These are phyloP conservation scores for Galerina marginata DNA, from an alignment of 768 basidiomycete genomes.

Conservation along the genomic window DNA sequence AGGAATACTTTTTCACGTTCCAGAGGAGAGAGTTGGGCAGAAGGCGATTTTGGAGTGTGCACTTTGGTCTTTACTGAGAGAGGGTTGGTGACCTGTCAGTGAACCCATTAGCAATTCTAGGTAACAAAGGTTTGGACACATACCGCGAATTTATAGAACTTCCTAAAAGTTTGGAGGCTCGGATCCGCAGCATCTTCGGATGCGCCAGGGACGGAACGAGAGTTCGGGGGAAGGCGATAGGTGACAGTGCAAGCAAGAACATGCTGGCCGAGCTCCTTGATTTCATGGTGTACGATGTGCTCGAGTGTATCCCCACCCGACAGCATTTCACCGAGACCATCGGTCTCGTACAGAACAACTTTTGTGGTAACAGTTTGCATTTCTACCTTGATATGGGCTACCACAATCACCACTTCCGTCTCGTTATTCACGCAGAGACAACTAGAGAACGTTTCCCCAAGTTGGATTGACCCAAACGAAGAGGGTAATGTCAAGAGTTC, in stretches of 20 bases:
- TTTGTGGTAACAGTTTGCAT: conserved; percentile 84
- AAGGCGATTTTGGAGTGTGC: conserved; percentile 74
- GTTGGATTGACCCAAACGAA: conserved; percentile 84
- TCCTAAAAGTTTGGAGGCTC: conserved; percentile 72
- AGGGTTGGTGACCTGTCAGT: conserved; percentile 84
- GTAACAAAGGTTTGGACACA: conserved; percentile 32
- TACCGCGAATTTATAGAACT: conserved; percentile 92
- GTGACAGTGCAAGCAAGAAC: conserved; percentile 85
- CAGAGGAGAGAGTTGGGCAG: conserved; percentile 62
- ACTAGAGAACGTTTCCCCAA: conserved; percentile 88
- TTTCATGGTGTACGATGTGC: conserved; percentile 79
- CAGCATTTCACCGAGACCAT: conserved; percentile 56
- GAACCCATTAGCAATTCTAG: background rate
- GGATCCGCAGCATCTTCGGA: conserved; percentile 59
- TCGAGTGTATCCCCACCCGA: conserved; percentile 66
- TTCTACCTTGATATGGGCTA: conserved; percentile 73
- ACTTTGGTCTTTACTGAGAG: conserved; percentile 96
- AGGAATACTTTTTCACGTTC: conserved; percentile 88
- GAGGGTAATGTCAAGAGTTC: conserved; percentile 82
- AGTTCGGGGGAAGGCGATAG: conserved; percentile 73
- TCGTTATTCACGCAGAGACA: conserved; percentile 87
- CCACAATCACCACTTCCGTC: conserved; percentile 63
- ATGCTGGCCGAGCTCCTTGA: conserved; percentile 93
- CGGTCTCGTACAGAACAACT: conserved; percentile 64
- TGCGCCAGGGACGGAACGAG: conserved; percentile 53